These are phyloP conservation scores for Endoconidiophora laricicola DNA, from an alignment of 2,329 filamentous ascomycete species.

Conservation along the genomic window DNA sequence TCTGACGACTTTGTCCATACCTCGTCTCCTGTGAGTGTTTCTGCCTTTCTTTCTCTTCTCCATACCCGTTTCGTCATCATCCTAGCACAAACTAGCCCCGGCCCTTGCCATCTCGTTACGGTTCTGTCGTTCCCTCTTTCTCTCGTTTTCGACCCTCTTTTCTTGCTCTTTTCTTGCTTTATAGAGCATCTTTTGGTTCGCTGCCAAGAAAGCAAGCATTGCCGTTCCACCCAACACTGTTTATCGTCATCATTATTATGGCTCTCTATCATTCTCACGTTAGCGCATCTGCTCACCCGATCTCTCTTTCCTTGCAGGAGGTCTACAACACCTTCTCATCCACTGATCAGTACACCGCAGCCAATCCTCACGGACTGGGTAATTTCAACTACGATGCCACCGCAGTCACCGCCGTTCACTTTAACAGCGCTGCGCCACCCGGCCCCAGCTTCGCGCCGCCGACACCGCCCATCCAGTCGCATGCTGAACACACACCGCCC, in stretches of 20 bases:
- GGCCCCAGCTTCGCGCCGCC: constrained; percentile 5
- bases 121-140: not conserved
- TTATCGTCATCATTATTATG: constrained; percentile 13
- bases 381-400: constrained; percentile 3
- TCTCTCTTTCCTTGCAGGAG: constrained; percentile 3
- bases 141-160: not conserved
- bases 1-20: constrained; percentile 39
- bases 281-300: not conserved
- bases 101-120: not conserved
- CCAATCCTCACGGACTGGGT: not conserved
- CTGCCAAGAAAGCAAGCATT: too few species aligned
- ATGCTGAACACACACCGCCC: constrained; percentile 7
- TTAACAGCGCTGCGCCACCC: not conserved
- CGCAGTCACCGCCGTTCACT: not conserved
- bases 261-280: constrained; percentile 4
- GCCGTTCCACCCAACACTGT: too few species aligned
- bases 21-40: constrained; percentile 32
- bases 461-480: constrained; percentile 12
- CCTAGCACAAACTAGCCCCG: not conserved
- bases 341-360: not conserved
- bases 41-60: not conserved
- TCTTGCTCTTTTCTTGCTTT: not conserved
- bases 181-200: too few species aligned
- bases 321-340: constrained; percentile 4
- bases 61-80: not conserved